Base-by-base conservation (phyloP, 441 rosid species). In the Pelargonium cotyledonis region DNA sequence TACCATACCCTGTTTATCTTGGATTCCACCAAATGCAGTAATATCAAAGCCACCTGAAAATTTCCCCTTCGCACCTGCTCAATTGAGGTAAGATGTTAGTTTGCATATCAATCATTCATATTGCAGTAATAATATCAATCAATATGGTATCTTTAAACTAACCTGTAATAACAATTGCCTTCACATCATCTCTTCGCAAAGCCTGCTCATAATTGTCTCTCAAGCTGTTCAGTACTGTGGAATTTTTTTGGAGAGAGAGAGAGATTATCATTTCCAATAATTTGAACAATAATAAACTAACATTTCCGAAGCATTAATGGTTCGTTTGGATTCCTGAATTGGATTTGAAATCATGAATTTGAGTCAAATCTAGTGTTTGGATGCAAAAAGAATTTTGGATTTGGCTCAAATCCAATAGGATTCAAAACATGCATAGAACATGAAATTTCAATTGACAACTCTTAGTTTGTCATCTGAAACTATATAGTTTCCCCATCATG, bases 21-120 rank as follows among this genome's bases (percentile, higher is more conserved):
- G 93, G 61, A 89, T 23, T 70, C 76, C 85, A 60, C 88, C 89
- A 71, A 95, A 95, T 40, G 86, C 84, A 41, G 89, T 47, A 65
- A 95, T 90, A 75, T 92, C 99, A 78, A 89, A 90, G 65, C 99
- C 99, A 74, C 98, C 99, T 72, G 97, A 92, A 80, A 95, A 95
- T 82, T 82, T 95, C 63, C 93, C 97, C 21, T 85, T 92, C 18
- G 86, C 96, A 70, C 98, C 99, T 90, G 84, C 63, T 66, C 58
- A 72, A 68, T 71, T 4, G 10, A 40, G 62, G 73, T 62, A 62
- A 70, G 8, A 70, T n/a, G 40, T 69, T 72, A 82, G 67, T 51
- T 51, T n/a, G 18, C 19, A 51, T n/a, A 6, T n/a, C 6, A n/a
- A 51, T n/a, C 19, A 51, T 14, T n/a, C 58, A 51, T 51, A 11